phyloP scores from a whole-genome alignment of 768 basidiomycete species.

The Suillus spraguei region DNA sequence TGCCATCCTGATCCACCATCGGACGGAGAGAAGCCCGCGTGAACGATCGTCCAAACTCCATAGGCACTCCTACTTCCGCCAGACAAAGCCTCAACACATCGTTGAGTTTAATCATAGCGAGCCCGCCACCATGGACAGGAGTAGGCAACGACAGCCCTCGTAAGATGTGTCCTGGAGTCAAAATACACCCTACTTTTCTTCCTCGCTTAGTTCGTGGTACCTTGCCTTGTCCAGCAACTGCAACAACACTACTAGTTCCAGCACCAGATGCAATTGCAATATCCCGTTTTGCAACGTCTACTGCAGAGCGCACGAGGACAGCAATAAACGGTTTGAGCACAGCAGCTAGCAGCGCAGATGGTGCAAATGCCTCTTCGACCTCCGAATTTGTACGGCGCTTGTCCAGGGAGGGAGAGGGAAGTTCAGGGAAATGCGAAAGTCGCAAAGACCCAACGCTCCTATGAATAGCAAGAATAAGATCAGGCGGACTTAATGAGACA shows the following conservation, averaged over 20 bases:
- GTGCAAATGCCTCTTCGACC: slow-evolving; percentile 32
- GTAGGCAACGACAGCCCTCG: slow-evolving; percentile 34
- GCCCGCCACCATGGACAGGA: slow-evolving; percentile 8
- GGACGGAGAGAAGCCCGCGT: slow-evolving; percentile 1
- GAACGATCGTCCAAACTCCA: slow-evolving; percentile 22
- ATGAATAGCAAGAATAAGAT: slow-evolving; percentile 33
- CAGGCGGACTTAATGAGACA: slow-evolving; percentile 23
- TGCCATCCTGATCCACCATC: not conserved
- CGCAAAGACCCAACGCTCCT: slow-evolving; percentile 20
- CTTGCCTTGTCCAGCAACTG: slow-evolving; percentile 22
- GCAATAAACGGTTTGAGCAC: slow-evolving; percentile 35
- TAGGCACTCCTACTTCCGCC: slow-evolving; percentile 32
- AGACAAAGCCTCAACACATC: slow-evolving; percentile 31
- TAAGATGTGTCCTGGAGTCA: slow-evolving; percentile 43
- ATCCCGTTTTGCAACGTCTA: slow-evolving; percentile 36
- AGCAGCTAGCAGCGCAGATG: slow-evolving; percentile 40
- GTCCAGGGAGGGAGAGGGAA: slow-evolving; percentile 15
- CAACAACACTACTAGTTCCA: slow-evolving; percentile 15
- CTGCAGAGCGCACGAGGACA: slow-evolving; percentile 34
- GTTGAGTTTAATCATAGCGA: slow-evolving; percentile 13
- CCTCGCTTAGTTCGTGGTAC: slow-evolving; percentile 23
- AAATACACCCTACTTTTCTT: slow-evolving; percentile 28
- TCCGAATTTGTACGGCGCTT: slow-evolving; percentile 16
- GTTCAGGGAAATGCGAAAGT: slow-evolving; percentile 24
- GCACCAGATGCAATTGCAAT: slow-evolving; percentile 23